phyloP scores from a whole-genome alignment of 139 green algal species.

The Gonium pectorale region DNA sequence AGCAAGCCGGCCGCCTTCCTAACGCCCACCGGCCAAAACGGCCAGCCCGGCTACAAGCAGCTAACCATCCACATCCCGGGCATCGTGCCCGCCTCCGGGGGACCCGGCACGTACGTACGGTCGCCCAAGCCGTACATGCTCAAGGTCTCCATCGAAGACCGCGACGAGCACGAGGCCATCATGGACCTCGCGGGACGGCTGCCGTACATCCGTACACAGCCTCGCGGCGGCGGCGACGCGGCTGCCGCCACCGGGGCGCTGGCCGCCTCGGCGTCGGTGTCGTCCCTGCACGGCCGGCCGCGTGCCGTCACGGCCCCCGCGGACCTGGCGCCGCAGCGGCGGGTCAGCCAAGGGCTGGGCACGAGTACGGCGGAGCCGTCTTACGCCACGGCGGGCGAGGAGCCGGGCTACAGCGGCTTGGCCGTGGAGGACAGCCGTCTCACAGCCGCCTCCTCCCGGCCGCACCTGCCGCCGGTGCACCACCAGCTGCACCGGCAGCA shows the following conservation, averaged over 20 bases:
- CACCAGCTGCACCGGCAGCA: constrained; percentile 18
- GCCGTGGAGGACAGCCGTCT: neutral
- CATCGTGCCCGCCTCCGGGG: neutral
- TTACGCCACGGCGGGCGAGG: neutral
- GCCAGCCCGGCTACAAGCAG: neutral
- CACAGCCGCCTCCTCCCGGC: neutral
- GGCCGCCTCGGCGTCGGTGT: neutral
- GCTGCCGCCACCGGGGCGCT: neutral
- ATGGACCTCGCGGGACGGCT: constrained; percentile 6
- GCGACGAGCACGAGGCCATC: constrained; percentile 37
- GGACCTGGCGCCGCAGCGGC: neutral
- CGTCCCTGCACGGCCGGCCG: neutral
- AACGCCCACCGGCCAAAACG: too few relatives aligned
- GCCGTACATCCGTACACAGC: constrained; percentile 9
- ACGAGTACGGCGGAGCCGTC: neutral
- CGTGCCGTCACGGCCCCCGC: constrained; percentile 25
- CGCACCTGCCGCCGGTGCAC: constrained; percentile 1
- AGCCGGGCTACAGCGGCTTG: neutral
- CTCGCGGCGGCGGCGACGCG: too few relatives aligned
- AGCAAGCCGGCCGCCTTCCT: neutral
- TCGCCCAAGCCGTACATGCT: constrained; percentile 30
- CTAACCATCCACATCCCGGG: neutral
- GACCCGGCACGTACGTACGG: neutral
- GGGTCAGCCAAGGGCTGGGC: neutral
- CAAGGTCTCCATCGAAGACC: constrained; percentile 34